These are phyloP conservation scores for Zygosaccharomyces lentus DNA, from an alignment of 805 yeast species.

Conservation along the genomic window DNA sequence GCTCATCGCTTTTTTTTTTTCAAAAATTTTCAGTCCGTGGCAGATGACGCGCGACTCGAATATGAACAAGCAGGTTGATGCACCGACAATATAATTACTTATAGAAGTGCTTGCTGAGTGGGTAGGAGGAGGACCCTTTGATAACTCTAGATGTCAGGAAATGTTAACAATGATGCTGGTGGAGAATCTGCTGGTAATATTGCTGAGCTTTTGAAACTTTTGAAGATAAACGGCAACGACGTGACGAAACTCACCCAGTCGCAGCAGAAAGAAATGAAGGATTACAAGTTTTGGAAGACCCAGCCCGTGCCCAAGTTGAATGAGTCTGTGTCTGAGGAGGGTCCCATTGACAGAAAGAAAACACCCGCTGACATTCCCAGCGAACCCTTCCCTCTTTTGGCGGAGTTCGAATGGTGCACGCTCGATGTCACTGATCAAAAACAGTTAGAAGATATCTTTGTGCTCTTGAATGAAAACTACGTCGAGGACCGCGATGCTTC, in stretches of 20 bases:
- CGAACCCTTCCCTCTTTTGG: conserved; percentile 63
- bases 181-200: conserved; percentile 24
- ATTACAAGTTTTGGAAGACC: conserved; percentile 95
- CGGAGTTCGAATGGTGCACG: conserved; percentile 87
- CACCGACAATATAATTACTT: neutral
- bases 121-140: neutral
- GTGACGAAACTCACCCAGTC: conserved; percentile 44
- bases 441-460: conserved; percentile 73
- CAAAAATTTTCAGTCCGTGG: conserved; percentile 14
- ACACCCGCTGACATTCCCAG: conserved; percentile 68
- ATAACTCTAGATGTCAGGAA: neutral
- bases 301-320: conserved; percentile 87
- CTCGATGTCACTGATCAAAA: conserved; percentile 54
- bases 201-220: conserved; percentile 49
- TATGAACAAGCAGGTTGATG: neutral
- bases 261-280: conserved; percentile 71
- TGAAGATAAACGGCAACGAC: conserved; percentile 40
- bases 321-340: conserved; percentile 62
- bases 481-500: conserved; percentile 93
- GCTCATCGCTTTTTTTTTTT: conserved; percentile 1
- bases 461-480: conserved; percentile 79
- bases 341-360: conserved; percentile 70
- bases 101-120: neutral
- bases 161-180: conserved; percentile 1
- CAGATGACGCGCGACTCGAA: neutral